Percentiles rank a stretch among this genome's conserved stretches.
Conservation (phyloP, 371 early-diverging fungal genomes). For the Mucor saturninus region DNA sequence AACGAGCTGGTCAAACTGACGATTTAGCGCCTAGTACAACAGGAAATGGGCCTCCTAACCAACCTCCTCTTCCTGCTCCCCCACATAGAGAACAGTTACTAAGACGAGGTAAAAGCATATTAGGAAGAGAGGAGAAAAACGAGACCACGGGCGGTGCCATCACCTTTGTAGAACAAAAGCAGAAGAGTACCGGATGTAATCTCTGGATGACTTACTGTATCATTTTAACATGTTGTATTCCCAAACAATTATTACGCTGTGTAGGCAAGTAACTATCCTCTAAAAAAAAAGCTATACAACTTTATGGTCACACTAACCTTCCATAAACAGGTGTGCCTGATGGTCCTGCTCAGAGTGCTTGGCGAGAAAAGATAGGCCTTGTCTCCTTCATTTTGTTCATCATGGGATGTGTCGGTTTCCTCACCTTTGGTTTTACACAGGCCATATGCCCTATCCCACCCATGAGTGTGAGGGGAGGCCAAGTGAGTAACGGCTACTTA, state of each 20-base stretch:
- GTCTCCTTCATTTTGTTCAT: constrained; percentile 65
- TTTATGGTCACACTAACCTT: background rate
- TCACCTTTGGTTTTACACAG: constrained; percentile 67
- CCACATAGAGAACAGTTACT: constrained; percentile 23
- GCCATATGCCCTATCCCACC: constrained; percentile 55
- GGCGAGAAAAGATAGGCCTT: constrained; percentile 87
- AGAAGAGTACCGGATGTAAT: constrained; percentile 9
- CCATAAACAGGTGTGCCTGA: constrained; percentile 43
- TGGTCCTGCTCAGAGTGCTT: constrained; percentile 69
- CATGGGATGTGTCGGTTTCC: constrained; percentile 58
- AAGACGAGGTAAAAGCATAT: constrained; percentile 48
- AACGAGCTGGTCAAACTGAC: constrained; percentile 35
- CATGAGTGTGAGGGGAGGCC: constrained; percentile 31
- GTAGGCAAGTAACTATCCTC: constrained; percentile 16
- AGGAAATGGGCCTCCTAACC: constrained; percentile 35
- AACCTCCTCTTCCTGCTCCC: constrained; percentile 7
- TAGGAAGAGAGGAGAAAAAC: constrained; percentile 45
- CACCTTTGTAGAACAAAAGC: constrained; percentile 2
- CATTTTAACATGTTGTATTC: constrained; percentile 61
- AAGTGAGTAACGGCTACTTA: constrained; percentile 47
- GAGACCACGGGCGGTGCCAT: constrained; percentile 8
- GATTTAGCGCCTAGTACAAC: constrained; percentile 38
- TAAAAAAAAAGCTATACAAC: background rate
- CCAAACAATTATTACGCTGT: constrained; percentile 30
- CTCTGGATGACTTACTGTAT: constrained; percentile 59